Percentiles rank a stretch among this genome's conserved stretches.
phyloP scores from a whole-genome alignment of 148 eudicot species.

The Pharnaceum exiguum region DNA sequence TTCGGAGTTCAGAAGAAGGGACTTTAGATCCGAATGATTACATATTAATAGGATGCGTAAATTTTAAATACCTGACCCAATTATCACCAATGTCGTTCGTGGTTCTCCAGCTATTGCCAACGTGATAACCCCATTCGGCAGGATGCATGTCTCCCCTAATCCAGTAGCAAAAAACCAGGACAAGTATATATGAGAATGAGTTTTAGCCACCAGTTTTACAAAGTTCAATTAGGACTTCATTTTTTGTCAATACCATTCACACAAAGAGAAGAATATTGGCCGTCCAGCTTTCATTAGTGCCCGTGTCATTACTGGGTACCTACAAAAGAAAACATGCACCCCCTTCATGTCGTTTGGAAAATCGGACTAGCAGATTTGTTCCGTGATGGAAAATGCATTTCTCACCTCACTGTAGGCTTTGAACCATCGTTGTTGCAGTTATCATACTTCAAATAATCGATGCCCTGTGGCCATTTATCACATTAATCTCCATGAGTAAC shows the following conservation, averaged over 20 bases:
- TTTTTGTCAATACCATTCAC: conserved; percentile 60
- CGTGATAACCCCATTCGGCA: conserved; percentile 61
- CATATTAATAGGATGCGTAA: background rate
- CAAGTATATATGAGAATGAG: background rate
- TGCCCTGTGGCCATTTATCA: conserved; percentile 32
- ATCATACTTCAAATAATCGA: conserved; percentile 90
- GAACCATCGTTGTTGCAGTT: conserved; percentile 58
- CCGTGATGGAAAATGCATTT: background rate
- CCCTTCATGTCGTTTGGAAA: too few species aligned
- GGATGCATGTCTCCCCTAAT: conserved; percentile 86
- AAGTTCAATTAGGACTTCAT: background rate
- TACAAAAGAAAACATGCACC: conserved; percentile 9
- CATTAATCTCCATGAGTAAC: background rate
- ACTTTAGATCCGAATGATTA: too few species aligned
- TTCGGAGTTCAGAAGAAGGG: background rate
- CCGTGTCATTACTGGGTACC: conserved; percentile 79
- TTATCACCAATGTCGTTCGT: conserved; percentile 63
- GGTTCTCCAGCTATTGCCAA: conserved; percentile 94
- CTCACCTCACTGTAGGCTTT: conserved; percentile 67
- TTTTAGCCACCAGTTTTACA: background rate
- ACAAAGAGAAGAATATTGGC: conserved; percentile 79
- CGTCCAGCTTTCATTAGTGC: conserved; percentile 74
- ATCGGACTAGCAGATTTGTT: background rate
- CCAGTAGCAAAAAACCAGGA: background rate
- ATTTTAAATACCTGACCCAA: conserved; percentile 52